phyloP scores from a whole-genome alignment of 1,139 yeast genomes.

The Magnusiomyces starmeri region DNA sequence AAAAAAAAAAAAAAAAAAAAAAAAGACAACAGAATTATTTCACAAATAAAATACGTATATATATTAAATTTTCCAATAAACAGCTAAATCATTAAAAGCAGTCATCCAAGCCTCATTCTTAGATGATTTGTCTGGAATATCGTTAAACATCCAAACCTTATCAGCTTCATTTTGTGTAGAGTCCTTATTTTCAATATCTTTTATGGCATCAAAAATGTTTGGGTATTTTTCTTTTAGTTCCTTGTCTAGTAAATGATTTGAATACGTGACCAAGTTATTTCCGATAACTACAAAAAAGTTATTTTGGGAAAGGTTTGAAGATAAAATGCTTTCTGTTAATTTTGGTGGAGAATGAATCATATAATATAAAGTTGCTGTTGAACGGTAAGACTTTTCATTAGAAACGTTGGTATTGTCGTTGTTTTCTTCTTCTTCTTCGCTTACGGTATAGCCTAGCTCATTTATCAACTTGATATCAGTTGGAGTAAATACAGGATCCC shows the following conservation, averaged over 20 bases:
- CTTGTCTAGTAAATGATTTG: constrained; percentile 16
- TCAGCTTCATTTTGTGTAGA: background rate
- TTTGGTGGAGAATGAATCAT: constrained; percentile 71
- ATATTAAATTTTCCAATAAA: constrained; percentile 22
- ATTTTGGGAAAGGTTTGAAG: constrained; percentile 31
- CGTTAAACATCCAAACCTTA: constrained; percentile 16
- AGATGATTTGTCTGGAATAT: constrained; percentile 21
- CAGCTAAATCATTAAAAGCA: constrained; percentile 34
- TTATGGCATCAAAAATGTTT: constrained; percentile 14
- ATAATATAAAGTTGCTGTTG: constrained; percentile 39
- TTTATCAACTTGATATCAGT: constrained; percentile 37
- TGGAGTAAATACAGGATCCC: constrained; percentile 55
- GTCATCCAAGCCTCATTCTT: constrained; percentile 29
- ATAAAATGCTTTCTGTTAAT: constrained; percentile 44
- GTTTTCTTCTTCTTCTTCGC: constrained; percentile 19
- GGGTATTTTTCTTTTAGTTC: constrained; percentile 23
- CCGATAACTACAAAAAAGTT: constrained; percentile 26
- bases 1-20: background rate
- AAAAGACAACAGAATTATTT: background rate
- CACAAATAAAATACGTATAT: background rate
- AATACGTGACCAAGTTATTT: constrained; percentile 30
- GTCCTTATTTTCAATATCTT: constrained; percentile 7
- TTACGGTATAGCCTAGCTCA: constrained; percentile 28
- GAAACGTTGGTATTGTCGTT: constrained; percentile 18
- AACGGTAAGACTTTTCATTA: constrained; percentile 19